Evolutionary conservation across 768 basidiomycete species (phyloP), one percentile per base, ranked within the genome.

Genomic region (Russula abietina): DNA sequence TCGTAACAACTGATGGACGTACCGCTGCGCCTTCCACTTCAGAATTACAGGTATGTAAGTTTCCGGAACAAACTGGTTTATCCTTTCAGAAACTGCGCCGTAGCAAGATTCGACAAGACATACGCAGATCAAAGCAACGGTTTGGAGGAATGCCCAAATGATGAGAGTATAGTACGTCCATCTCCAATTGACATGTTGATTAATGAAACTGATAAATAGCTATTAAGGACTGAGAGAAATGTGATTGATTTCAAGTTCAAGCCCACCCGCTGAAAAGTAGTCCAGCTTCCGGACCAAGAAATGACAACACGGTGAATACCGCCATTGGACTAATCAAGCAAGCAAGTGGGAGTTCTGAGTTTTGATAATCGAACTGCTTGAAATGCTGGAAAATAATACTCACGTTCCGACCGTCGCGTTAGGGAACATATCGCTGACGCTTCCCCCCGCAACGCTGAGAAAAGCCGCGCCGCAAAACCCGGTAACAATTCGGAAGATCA

Each of bases 81-180:
- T 24, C 52, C 10, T 22, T 17, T 38, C 49, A 39, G 33, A 41
- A 45, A 9, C 7, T 24, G 12, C 7, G 4, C 14, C 10, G 10
- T 2, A 36, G 11, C n/a, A 2, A 24, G 14, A 26, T 11, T 11
- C 14, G 6, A 53, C 16, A 32, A 22, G 22, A 73, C 80, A 63
- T 66, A 86, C 86, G 55, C 80, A 30, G 55, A 83, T 69, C 12
- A 93, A 72, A 0, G 82, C 74, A 10, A 81, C 55, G 16, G 78
- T 71, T 70, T 89, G 79, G 2, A 73, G 74, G 51, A 81, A 83
- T 1, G 81, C 77, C 91, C 91, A 93, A n/a, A 88, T 87, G 1
- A 86, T 64, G 61, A 87, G 70, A 17, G 87, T 73, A 63, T 85
- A 83, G 73, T 86, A 93, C 0, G 89, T 89, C 90, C 90, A 93